Base-by-base conservation (phyloP, 139 green algal species). In the Deuterostichococcus epilithicus region DNA sequence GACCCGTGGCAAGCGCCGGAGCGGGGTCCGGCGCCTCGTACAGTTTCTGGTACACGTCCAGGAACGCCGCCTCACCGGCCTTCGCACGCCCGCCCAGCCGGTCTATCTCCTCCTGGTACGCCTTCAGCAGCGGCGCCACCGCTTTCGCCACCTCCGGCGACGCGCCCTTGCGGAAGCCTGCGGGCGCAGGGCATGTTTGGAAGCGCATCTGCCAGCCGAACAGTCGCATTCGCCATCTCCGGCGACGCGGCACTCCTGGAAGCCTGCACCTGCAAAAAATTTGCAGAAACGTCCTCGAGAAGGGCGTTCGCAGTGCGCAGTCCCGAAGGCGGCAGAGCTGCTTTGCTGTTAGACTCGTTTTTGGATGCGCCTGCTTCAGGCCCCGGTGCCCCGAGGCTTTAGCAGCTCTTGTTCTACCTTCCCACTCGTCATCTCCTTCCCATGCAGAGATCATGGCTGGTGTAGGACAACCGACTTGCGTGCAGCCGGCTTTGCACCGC, bases 81-180 rank as follows among this genome's bases (percentile, higher is more conserved):
- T 95, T 95, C 60, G 90, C 78, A 35, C 90, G 85, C 66, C 75
- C 83, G 0, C 90, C 96, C 0, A 97, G 77, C 1, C 80, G 73
- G 76, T 97, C 93, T 13, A 97, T 89, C 81, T 98, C 94, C 52
- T 97, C 92, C 73, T 98, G 94, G 70, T 97, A 98, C 18, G 88
- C 82, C 70, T 94, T 94, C 15, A 97, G 83, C 69, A 98, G 78
- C 1, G 87, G 72, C 0, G 81, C 91, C 20, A 95, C 88, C 15
- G 81, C 82, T 45, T 83, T 77, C 23, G 82, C 47, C 23, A 83
- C 72, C 77, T 86, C 84, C 80, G 82, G 6, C 13, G 60, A 26
- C 5, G 71, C 73, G 22, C 26, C 23, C 30, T 76, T 75, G 47
- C 77, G 83, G 52, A 89, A 89, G 26, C 87, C 84, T 86, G 82